Conservation (phyloP, 2,329 filamentous ascomycete species). For the Ceratocystis huliohia region DNA sequence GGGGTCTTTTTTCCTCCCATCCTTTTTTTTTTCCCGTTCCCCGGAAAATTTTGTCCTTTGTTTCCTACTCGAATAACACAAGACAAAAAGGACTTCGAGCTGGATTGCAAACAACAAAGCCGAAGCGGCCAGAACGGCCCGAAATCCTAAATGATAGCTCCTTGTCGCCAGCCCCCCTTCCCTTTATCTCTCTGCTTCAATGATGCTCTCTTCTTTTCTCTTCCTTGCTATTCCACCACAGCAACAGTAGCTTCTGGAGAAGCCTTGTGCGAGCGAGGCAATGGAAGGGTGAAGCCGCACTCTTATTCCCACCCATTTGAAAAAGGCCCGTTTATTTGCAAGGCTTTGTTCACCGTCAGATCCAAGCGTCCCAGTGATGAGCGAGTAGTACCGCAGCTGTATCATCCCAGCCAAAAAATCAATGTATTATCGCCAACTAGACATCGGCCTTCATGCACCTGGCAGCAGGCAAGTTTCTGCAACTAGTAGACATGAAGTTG, state of each 20-base stretch:
- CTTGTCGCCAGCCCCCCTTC: not conserved
- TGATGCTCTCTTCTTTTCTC: slow-evolving; percentile 7
- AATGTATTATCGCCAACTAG: not conserved
- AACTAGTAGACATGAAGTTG: not conserved
- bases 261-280: not conserved
- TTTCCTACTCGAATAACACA: not conserved
- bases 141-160: slow-evolving; percentile 8
- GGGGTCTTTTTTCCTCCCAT: not conserved
- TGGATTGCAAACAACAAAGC: not conserved
- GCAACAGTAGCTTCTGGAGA: not conserved
- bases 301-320: not conserved
- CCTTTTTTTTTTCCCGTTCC: not conserved
- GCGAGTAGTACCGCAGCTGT: slow-evolving; percentile 1
- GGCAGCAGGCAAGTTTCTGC: not conserved
- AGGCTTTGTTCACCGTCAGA: not conserved
- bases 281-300: not conserved
- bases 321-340: slow-evolving; percentile 8
- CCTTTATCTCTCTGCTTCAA: not conserved
- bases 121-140: slow-evolving; percentile 9
- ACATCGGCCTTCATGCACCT: not conserved
- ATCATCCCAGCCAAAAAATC: not conserved
- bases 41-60: not conserved
- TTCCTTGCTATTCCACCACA: not conserved
- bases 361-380: not conserved
- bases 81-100: not conserved